Base-by-base conservation (phyloP, 306 rosid genomes). In the Canavalia gladiata region DNA sequence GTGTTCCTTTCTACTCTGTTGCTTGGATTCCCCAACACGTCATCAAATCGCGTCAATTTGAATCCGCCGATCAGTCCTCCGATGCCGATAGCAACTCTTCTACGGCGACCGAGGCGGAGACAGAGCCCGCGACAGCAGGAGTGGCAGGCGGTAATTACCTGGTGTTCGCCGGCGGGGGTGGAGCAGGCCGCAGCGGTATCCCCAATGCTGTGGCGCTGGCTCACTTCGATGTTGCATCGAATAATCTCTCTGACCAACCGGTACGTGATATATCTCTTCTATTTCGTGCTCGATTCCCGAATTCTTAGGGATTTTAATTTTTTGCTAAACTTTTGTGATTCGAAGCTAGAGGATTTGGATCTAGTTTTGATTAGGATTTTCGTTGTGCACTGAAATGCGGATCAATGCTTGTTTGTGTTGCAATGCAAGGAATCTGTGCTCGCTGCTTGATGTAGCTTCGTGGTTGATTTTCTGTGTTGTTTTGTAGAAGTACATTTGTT, bases 111-210 rank as follows among this genome's bases (percentile, higher is more conserved):
- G 35, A 41, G 8, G 4, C 33, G 12, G 33, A 63, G 69, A 7
- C 69, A 12, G 68, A 54, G 59, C 59, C 59, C 8, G 58, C 45
- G 9, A 77, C 60, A 29, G 28, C 7, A 6, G 28, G 7, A 29
- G 4, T 8, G 0, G 33, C 80, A 31, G 54, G 35, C 52, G 84
- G 81, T n/a, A 81, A 39, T 62, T 86, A 86, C 79, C 69, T 90
- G 1, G 92, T 90, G 1, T 75, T 91, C 50, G 85, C 98, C 28
- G 99, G 99, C 11, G 99, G 99, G 2, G 99, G 98, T 28, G 99
- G 98, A 52, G 94, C 87, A 78, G 96, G 99, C 33, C 82, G 84
- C 68, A 95, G 94, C 68, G 99, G 99, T 28, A 90, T 95, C 67
- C 91, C 91, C 1, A 95, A 95, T 85, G 89, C 97, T 34, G 54